A percentile compares a stretch with the other conserved stretches of the same genome.
Conservation (phyloP, 2,329 filamentous ascomycete species). For the Fusarium dlaminii region DNA sequence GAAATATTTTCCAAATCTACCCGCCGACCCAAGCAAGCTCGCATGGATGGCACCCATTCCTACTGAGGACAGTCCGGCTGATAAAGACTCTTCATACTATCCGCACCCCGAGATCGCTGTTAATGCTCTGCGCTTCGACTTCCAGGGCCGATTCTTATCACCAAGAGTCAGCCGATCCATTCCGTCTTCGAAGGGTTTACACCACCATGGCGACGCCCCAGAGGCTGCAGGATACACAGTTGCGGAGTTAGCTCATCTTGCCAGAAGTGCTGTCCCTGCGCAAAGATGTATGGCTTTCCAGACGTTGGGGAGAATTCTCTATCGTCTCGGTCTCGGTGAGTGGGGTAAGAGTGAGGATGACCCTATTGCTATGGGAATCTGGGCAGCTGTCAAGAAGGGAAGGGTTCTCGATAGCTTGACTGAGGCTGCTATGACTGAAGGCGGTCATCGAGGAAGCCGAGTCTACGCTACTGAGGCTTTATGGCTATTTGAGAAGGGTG, state of each 20-base stretch:
- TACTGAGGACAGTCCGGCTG: slow-evolving; percentile 69
- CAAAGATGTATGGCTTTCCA: slow-evolving; percentile 94
- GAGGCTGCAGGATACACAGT: slow-evolving; percentile 96
- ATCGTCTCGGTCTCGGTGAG: slow-evolving; percentile 78
- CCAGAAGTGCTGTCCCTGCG: slow-evolving; percentile 82
- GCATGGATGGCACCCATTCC: slow-evolving; percentile 88
- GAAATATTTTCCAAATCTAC: slow-evolving; percentile 92
- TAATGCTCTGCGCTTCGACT: slow-evolving; percentile 87
- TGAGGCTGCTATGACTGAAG: slow-evolving; percentile 75
- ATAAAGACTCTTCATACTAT: slow-evolving; percentile 81
- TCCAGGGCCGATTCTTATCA: slow-evolving; percentile 81
- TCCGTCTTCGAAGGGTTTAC: slow-evolving; percentile 81
- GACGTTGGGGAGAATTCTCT: slow-evolving; percentile 86
- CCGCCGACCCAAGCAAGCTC: slow-evolving; percentile 84
- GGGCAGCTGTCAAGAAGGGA: slow-evolving; percentile 80
- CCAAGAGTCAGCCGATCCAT: slow-evolving; percentile 79
- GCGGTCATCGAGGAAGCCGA: slow-evolving; percentile 80
- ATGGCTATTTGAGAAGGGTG: slow-evolving; percentile 82
- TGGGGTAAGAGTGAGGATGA: slow-evolving; percentile 69
- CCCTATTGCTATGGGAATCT: slow-evolving; percentile 80
- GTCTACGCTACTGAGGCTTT: slow-evolving; percentile 89
- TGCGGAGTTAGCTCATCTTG: slow-evolving; percentile 81
- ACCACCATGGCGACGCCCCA: slow-evolving; percentile 92
- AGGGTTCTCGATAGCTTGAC: slow-evolving; percentile 79
- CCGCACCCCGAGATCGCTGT: slow-evolving; percentile 78